phyloP scores from a whole-genome alignment of 2,329 filamentous ascomycete species.

The Phaeomoniella chlamydospora region DNA sequence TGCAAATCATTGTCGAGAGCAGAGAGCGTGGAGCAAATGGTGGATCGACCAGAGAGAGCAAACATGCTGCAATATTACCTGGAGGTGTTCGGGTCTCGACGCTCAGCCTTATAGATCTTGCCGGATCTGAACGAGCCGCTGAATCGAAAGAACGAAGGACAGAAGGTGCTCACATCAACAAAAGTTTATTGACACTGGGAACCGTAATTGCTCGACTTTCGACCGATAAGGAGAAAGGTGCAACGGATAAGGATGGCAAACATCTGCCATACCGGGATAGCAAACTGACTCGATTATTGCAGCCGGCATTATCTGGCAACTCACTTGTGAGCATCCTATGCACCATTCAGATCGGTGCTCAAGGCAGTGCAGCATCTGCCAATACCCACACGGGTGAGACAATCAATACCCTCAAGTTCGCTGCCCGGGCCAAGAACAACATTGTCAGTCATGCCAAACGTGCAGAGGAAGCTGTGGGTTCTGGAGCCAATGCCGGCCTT shows the following conservation, averaged over 20 bases:
- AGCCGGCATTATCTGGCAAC: constrained; percentile 82
- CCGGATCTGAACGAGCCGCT: constrained; percentile 88
- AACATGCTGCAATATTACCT: constrained; percentile 56
- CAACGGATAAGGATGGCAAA: constrained; percentile 68
- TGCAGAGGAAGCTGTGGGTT: constrained; percentile 74
- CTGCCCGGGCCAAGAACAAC: constrained; percentile 90
- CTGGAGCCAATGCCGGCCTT: constrained; percentile 47
- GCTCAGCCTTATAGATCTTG: constrained; percentile 86
- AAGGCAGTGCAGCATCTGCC: constrained; percentile 54
- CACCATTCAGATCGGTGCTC: constrained; percentile 79
- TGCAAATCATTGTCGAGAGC: constrained; percentile 97
- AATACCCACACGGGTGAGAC: constrained; percentile 75
- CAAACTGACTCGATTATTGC: constrained; percentile 84
- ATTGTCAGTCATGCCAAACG: constrained; percentile 95
- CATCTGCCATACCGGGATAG: constrained; percentile 95
- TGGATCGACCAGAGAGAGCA: constrained; percentile 33
- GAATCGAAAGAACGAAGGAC: constrained; percentile 87
- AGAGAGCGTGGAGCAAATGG: constrained; percentile 62
- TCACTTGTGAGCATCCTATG: constrained; percentile 95
- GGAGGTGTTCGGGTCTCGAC: constrained; percentile 93
- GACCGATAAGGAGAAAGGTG: constrained; percentile 70
- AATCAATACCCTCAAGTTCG: constrained; percentile 92
- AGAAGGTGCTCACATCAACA: constrained; percentile 97
- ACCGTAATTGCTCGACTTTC: constrained; percentile 92
- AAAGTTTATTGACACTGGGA: constrained; percentile 84